A percentile compares a stretch with the other conserved stretches of the same genome.
Conservation (phyloP, 148 eudicot species). For the Euryodendron excelsum region DNA sequence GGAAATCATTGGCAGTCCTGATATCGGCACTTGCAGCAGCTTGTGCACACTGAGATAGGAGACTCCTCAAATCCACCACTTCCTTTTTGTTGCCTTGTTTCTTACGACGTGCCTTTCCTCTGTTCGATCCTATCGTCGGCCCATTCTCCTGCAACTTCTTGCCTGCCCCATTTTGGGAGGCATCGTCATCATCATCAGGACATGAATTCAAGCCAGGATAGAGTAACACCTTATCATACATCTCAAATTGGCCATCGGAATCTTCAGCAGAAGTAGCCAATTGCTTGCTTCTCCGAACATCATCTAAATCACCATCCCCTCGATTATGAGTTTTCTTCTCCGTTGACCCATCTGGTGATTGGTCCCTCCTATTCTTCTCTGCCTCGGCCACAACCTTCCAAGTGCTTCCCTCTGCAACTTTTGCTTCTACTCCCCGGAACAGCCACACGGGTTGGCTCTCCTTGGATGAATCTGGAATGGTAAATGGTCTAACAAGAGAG, state of each 20-base stretch:
- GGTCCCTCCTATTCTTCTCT: conserved; percentile 4
- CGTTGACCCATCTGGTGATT: conserved; percentile 19
- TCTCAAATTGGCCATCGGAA: conserved; percentile 31
- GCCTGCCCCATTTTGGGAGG: neutral
- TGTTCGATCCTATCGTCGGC: neutral
- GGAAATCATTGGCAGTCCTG: conserved; percentile 38
- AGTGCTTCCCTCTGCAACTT: no score
- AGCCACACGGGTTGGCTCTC: no score
- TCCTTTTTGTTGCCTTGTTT: conserved; percentile 18
- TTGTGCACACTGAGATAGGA: conserved; percentile 61
- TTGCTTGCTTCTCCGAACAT: conserved; percentile 40
- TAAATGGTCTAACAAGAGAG: conserved; percentile 26
- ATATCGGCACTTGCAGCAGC: conserved; percentile 42
- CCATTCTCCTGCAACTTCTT: neutral
- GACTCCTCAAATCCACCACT: conserved; percentile 49
- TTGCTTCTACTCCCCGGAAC: no score
- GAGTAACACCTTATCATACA: conserved; percentile 42
- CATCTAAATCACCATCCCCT: conserved; percentile 31
- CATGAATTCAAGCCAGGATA: conserved; percentile 18
- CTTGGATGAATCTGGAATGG: neutral
- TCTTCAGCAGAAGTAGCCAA: conserved; percentile 34
- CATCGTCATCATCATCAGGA: neutral
- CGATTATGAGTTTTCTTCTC: conserved; percentile 38
- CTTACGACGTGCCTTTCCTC: conserved; percentile 4
- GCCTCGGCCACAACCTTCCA: no score